phyloP scores from a whole-genome alignment of 768 basidiomycete genomes.

The Leccinellum albellum region DNA sequence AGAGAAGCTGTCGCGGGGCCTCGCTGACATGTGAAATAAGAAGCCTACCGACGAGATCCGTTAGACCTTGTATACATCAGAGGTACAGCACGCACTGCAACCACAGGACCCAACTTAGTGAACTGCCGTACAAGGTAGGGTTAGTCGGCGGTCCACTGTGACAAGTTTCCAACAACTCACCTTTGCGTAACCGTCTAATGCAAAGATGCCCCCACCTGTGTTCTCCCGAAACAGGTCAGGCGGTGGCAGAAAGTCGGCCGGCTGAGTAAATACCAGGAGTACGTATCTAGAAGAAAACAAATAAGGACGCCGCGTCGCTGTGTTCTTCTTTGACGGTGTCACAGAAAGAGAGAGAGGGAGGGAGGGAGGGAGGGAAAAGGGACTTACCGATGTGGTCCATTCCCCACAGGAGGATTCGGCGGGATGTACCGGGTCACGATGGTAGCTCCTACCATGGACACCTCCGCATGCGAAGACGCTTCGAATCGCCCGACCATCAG shows the following conservation, averaged over 20 bases:
- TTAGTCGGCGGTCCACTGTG: neutral
- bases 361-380: neutral
- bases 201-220: slow-evolving; percentile 51
- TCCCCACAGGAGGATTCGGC: slow-evolving; percentile 64
- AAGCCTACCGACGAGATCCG: slow-evolving; percentile 42
- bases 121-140: too few relatives aligned
- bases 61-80: neutral
- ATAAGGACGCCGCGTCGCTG: neutral
- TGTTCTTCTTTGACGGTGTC: too few relatives aligned
- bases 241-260: slow-evolving; percentile 58
- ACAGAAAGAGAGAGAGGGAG: too few relatives aligned
- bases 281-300: slow-evolving; percentile 51
- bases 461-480: slow-evolving; percentile 27
- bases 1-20: slow-evolving; percentile 54
- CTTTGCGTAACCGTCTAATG: slow-evolving; percentile 55
- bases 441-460: slow-evolving; percentile 43
- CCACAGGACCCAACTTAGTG: slow-evolving; percentile 53
- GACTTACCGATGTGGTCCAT: slow-evolving; percentile 69
- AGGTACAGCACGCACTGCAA: slow-evolving; percentile 47
- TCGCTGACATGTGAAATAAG: slow-evolving; percentile 71
- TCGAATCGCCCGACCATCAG: neutral
- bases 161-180: slow-evolving; percentile 29
- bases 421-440: slow-evolving; percentile 66
- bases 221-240: slow-evolving; percentile 47
- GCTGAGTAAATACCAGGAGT: slow-evolving; percentile 62